Base-by-base conservation (phyloP, 2,329 filamentous ascomycete species). In the Aspergillus glaucus region DNA sequence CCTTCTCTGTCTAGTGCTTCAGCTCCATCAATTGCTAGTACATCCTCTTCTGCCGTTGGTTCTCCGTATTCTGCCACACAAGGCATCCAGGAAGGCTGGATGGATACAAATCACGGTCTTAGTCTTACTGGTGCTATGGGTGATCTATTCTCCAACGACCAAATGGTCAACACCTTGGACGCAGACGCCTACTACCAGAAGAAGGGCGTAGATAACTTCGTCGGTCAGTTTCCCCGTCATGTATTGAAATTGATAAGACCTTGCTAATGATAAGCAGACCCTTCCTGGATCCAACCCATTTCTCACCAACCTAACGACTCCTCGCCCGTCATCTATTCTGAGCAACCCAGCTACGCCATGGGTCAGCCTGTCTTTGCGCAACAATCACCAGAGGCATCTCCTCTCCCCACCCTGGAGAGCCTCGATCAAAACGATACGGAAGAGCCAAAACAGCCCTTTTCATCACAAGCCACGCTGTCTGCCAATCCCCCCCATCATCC, bases 381-480 rank as follows among this genome's bases (percentile, higher is more conserved):
- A 10, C 61, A 62, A 39, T 72, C 70, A 12, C 68, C 69, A 8
- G 61, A 64, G 4, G 57, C 57, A 40, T 72, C 70, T 45, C 67
- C 62, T 45, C 59, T 62, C 32, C 63, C 62, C 14, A 62, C 57
- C 34, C 48, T 48, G 45, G 62, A 63, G 47, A 57, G 50, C 44
- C 6, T 40, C 10, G 7, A 40, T 21, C 12, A 7, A 6, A 19
- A 15, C 6, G 37, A 40, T n/a, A 37, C 14, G 9, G 7, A 40
- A 3, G 15, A 19, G 37, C 14, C 17, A 5, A 12, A 40, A 15
- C 37, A 56, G n/a, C 43, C 49, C 24, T 53, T 49, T 1, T 57
- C 80, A 12, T 88, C 86, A n/a, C 86, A 86, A 3, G 85, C 83
- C 61, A 75, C 85, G 51, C 79, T 79, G 54, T 75, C 71, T 54